Base-by-base conservation (phyloP, 805 yeast species). In the Teunomyces tritomae region DNA sequence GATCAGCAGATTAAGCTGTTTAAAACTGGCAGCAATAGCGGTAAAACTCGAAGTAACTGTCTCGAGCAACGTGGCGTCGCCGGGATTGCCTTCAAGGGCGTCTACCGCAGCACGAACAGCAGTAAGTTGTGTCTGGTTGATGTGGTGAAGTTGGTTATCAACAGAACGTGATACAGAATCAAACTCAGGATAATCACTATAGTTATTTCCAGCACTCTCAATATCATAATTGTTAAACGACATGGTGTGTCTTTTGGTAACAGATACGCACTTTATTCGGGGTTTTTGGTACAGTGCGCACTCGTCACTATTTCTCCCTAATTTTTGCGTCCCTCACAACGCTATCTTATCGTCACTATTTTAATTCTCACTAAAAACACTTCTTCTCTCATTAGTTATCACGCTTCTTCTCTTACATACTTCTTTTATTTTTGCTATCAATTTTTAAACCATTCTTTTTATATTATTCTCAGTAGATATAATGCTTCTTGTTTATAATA, bases 121-220 rank as follows among this genome's bases (percentile, higher is more conserved):
- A 63, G 37, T 49, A 47, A 50, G 37, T 13, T 47, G 53, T n/a
- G 43, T 55, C 32, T 58, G 55, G 47, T 71, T 70, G 46, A 73
- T 57, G 41, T 53, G 55, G 40, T 57, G 56, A 28, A 72, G 61
- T 11, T 56, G 55, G 44, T 60, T 57, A 26, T 73, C 76, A 17
- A 73, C 63, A 4, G 64, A 47, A 13, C 59, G 58, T 3, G 71
- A 63, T 17, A 58, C 47, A 5, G 57, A 39, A 36, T 70, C 76
- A 49, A 71, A 73, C 49, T 71, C 73, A 9, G 77, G 77, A 48
- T 59, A 68, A 50, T 73, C 78, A 33, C 57, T 62, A 50, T 72
- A 73, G 24, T 43, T 35, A 35, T 49, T 52, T 5, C 59, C 52
- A n/a, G 55, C 51, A 11, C 55, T 52, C 46, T 69, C 73, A 13